A percentile compares a stretch with the other conserved stretches of the same genome.
Conservation (phyloP, 202 grass and related monocot species). For the Musa balbisiana region DNA sequence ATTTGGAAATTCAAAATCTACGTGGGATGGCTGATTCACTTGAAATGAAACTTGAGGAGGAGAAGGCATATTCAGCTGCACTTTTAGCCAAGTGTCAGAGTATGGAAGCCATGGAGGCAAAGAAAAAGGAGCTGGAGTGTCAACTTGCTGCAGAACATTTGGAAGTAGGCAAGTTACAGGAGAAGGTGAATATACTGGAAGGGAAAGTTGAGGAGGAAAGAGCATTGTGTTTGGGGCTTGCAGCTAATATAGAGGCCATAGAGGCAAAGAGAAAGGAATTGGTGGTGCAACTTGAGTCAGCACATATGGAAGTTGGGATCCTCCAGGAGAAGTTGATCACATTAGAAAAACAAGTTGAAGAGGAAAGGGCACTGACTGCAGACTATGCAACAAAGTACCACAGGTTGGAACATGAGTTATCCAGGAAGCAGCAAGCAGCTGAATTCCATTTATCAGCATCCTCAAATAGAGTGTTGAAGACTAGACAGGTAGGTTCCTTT, state of each 20-base stretch:
- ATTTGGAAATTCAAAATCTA: conserved; percentile 36
- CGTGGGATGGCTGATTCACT: conserved; percentile 30
- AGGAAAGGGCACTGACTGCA: conserved; percentile 26
- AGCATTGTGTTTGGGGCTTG: conserved; percentile 20
- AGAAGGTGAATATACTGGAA: conserved; percentile 44
- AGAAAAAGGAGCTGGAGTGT: conserved; percentile 34
- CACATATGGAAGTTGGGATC: background rate
- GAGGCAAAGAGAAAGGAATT: conserved; percentile 15
- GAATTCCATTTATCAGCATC: background rate
- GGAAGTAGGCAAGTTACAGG: conserved; percentile 26
- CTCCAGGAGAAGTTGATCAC: conserved; percentile 11
- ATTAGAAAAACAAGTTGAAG: conserved; percentile 8
- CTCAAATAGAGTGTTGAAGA: background rate
- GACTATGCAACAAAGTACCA: conserved; percentile 32
- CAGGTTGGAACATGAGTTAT: conserved; percentile 16
- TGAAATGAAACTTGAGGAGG: conserved; percentile 53
- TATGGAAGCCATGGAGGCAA: conserved; percentile 25
- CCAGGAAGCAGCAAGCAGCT: background rate
- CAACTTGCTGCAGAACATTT: conserved; percentile 32
- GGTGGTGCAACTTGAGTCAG: conserved; percentile 8
- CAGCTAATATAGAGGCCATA: conserved; percentile 20
- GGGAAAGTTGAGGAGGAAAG: conserved; percentile 29
- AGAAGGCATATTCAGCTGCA: conserved; percentile 36
- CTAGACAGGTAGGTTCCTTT: background rate
- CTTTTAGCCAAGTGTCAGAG: conserved; percentile 28